These are phyloP conservation scores for Ogataea saltuana DNA, from an alignment of 805 yeast species.

Conservation along the genomic window DNA sequence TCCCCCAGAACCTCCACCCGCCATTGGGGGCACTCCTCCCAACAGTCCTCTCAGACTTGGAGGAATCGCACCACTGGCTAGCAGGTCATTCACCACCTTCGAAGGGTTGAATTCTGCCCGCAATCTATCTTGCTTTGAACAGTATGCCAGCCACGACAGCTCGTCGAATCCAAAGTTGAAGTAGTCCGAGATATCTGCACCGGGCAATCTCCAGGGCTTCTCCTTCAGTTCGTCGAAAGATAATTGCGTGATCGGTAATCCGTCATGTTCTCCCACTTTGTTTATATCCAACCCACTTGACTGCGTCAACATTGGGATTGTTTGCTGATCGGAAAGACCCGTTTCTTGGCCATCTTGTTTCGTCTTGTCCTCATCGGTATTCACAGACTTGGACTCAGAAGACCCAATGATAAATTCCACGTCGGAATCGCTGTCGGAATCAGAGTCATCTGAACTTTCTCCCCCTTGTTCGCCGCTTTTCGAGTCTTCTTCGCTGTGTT, in stretches of 20 bases:
- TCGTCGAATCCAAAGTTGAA: slow-evolving; percentile 97
- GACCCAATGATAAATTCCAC: slow-evolving; percentile 80
- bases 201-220: slow-evolving; percentile 98
- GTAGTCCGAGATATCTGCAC: slow-evolving; percentile 91
- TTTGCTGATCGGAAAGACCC: slow-evolving; percentile 24
- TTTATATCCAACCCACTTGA: slow-evolving; percentile 62
- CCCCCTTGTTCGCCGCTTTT: slow-evolving; percentile 24
- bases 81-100: slow-evolving; percentile 67
- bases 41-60: slow-evolving; percentile 31
- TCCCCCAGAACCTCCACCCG: slow-evolving; percentile 9
- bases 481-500: slow-evolving; percentile 28
- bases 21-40: slow-evolving; percentile 32
- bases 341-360: slow-evolving; percentile 22
- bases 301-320: slow-evolving; percentile 36
- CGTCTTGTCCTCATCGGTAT: slow-evolving; percentile 17
- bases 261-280: slow-evolving; percentile 71
- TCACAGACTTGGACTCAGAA: slow-evolving; percentile 30
- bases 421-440: slow-evolving; percentile 50
- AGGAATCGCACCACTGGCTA: slow-evolving; percentile 38
- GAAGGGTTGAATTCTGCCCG: slow-evolving; percentile 82
- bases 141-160: slow-evolving; percentile 91
- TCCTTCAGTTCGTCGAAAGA: slow-evolving; percentile 81
- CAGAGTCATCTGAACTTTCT: slow-evolving; percentile 39
- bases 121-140: slow-evolving; percentile 80
- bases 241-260: slow-evolving; percentile 78